phyloP scores from a whole-genome alignment of 2,329 filamentous ascomycete genomes.

The Fusarium keratoplasticum region DNA sequence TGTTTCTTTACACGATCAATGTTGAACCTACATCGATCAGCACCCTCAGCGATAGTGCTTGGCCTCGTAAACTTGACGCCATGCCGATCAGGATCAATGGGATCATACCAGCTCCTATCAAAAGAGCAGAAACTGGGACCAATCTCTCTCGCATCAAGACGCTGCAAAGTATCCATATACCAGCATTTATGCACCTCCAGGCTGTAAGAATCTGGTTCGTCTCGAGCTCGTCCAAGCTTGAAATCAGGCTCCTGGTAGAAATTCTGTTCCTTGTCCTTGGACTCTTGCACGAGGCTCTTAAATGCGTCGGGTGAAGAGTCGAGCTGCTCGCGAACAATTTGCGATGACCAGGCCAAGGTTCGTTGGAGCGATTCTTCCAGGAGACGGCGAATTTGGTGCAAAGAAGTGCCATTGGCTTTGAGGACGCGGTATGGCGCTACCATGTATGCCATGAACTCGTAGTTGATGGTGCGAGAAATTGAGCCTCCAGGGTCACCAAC shows the following conservation, averaged over 20 bases:
- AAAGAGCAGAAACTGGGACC: not conserved
- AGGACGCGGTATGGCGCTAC: not conserved
- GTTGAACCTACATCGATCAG: not conserved
- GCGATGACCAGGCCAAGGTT: not conserved
- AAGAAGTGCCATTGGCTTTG: not conserved
- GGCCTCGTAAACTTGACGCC: not conserved
- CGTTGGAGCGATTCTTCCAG: not conserved
- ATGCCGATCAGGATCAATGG: not conserved
- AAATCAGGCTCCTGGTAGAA: not conserved
- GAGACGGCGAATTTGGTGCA: not conserved
- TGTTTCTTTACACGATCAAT: not conserved
- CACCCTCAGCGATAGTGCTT: not conserved
- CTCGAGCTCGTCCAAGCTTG: not conserved
- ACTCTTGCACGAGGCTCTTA: not conserved
- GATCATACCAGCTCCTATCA: not conserved
- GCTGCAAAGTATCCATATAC: constrained; percentile 6
- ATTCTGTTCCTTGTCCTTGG: constrained; percentile 1
- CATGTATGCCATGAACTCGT: not conserved
- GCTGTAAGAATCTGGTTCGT: not conserved
- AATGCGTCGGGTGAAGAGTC: constrained; percentile 1
- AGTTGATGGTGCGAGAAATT: not conserved
- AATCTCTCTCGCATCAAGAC: not conserved
- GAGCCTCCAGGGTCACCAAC: not conserved
- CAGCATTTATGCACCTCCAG: not conserved
- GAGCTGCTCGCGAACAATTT: not conserved